Evolutionary conservation across 306 rosid species (phyloP).

Genomic region (Sophora flavescens): DNA sequence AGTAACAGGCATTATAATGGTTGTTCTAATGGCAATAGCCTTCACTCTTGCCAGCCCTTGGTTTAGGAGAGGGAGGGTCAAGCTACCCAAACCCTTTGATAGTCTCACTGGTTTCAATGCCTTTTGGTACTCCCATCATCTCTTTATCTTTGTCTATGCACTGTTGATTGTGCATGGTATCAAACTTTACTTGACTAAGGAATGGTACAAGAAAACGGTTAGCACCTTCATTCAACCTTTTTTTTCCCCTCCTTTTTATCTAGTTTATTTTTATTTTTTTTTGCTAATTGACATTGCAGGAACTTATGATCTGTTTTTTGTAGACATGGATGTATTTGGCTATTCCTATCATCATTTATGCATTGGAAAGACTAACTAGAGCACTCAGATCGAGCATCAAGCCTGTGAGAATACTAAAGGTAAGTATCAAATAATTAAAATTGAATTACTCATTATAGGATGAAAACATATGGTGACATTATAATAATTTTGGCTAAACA

Average conservation of each 20-base stretch:
- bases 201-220: constrained; percentile 77
- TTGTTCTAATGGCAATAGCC: constrained; percentile 65
- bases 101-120: constrained; percentile 76
- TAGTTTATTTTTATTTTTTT: background rate
- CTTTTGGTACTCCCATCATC: constrained; percentile 81
- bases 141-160: constrained; percentile 67
- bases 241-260: constrained; percentile 10
- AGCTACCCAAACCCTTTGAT: constrained; percentile 57
- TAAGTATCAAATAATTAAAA: constrained; percentile 30
- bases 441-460: constrained; percentile 6
- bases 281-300: background rate
- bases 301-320: constrained; percentile 37
- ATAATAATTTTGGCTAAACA: background rate
- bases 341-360: constrained; percentile 55
- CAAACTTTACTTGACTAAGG: constrained; percentile 60
- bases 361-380: constrained; percentile 55
- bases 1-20: constrained; percentile 63
- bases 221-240: constrained; percentile 40
- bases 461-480: constrained; percentile 10
- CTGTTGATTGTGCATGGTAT: constrained; percentile 66
- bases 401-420: constrained; percentile 60
- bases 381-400: constrained; percentile 61
- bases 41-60: constrained; percentile 63
- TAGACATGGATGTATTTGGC: constrained; percentile 69
- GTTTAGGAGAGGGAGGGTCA: constrained; percentile 58